Conservation (phyloP, 768 basidiomycete genomes). For the Termitomyces sp. region DNA sequence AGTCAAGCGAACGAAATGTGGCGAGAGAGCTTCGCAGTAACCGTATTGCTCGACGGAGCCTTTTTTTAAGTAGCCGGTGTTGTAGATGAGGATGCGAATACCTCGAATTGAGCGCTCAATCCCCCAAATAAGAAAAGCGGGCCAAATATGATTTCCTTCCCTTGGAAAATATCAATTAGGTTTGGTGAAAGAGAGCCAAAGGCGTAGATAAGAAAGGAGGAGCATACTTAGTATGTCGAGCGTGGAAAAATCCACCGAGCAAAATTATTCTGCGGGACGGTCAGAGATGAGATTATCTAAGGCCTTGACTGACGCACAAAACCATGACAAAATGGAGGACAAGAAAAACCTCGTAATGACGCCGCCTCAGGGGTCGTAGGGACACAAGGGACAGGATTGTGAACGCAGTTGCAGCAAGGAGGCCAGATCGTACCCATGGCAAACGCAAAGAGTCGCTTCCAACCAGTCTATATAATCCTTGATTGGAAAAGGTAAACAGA, state of each 20-base stretch:
- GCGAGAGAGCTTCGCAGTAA: slow-evolving; percentile 36
- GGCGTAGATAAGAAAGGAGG: slow-evolving; percentile 4
- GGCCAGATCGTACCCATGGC: slow-evolving; percentile 30
- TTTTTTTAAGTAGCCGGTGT: slow-evolving; percentile 32
- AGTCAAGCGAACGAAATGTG: slow-evolving; percentile 42
- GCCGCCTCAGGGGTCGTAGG: slow-evolving; percentile 41
- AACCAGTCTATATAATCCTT: slow-evolving; percentile 5
- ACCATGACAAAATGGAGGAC: slow-evolving; percentile 39
- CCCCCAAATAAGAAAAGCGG: slow-evolving; percentile 48
- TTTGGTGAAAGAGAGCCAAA: background rate
- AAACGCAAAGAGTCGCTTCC: slow-evolving; percentile 9
- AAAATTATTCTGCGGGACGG: slow-evolving; percentile 27
- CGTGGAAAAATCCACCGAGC: slow-evolving; percentile 37
- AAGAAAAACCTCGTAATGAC: slow-evolving; percentile 49
- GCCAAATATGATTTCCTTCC: slow-evolving; percentile 36
- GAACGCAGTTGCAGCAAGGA: slow-evolving; percentile 33
- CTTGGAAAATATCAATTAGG: background rate
- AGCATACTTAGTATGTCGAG: slow-evolving; percentile 21
- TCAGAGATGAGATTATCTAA: background rate
- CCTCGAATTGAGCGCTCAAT: slow-evolving; percentile 48
- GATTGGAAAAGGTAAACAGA: background rate
- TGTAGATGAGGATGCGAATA: slow-evolving; percentile 38
- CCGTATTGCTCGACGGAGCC: slow-evolving; percentile 27
- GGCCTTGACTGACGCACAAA: slow-evolving; percentile 20
- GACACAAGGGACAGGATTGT: slow-evolving; percentile 42